Conservation (phyloP, 1,139 yeast species). For the Suzukiozyma palmioleophila region DNA sequence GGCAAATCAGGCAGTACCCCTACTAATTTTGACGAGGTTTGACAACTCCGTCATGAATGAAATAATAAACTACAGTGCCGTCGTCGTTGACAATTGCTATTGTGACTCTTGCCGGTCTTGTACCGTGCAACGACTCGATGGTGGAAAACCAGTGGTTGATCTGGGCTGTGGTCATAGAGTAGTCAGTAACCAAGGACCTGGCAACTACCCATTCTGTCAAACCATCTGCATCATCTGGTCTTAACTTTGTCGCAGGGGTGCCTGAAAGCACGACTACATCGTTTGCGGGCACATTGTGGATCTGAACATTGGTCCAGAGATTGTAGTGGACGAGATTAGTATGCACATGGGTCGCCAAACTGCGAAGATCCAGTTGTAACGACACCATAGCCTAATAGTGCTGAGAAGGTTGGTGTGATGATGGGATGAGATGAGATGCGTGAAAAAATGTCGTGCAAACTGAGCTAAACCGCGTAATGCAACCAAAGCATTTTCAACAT, state of each 20-base stretch:
- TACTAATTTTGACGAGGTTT: conserved; percentile 51
- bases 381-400: no score
- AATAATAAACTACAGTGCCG: conserved; percentile 65
- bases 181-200: conserved; percentile 11
- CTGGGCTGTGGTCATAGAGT: conserved; percentile 13
- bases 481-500: no score
- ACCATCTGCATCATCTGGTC: conserved; percentile 17
- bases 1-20: background rate
- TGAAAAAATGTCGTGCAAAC: no score
- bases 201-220: conserved; percentile 36
- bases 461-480: no score
- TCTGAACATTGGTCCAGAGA: conserved; percentile 44
- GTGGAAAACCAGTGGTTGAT: conserved; percentile 30
- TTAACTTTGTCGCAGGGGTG: conserved; percentile 26
- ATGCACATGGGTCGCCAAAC: conserved; percentile 17
- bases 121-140: conserved; percentile 11
- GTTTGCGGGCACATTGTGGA: conserved; percentile 10
- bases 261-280: conserved; percentile 21
- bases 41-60: conserved; percentile 57
- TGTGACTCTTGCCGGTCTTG: conserved; percentile 38
- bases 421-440: no score
- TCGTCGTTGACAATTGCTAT: conserved; percentile 59
- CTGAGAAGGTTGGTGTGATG: no score
- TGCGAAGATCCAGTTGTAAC: background rate
- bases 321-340: conserved; percentile 51